Base-by-base conservation (phyloP, 2,329 filamentous ascomycete species). In the Cladobotryum mycophilum region DNA sequence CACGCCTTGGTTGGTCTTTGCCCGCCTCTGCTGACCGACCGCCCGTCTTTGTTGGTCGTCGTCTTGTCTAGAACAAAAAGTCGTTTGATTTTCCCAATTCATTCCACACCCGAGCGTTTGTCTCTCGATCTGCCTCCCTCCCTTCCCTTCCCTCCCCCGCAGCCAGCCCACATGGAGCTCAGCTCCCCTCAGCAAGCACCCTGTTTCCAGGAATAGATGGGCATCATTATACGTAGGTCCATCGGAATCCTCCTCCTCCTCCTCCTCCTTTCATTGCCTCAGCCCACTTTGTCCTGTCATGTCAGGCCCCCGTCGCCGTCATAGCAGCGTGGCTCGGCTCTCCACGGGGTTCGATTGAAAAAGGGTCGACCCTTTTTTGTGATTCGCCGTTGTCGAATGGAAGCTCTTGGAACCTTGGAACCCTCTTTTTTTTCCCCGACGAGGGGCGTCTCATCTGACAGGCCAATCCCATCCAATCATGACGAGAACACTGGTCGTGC, bases 371-470 rank as follows among this genome's bases (percentile, higher is more conserved):
- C 49, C 44, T 45, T 41, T 40, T 46, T 35, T 42, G 47, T 49
- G 43, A 52, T 49, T 52, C 52, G 52, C 17, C 48, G 37, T 12
- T n/a, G 45, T 43, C 44, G 45, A 51, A 53, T 49, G 40, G 51
- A 51, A 51, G 36, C 42, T 46, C 44, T 51, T 55, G 50, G 47
- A 53, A 52, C 45, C n/a, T 25, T n/a, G n/a, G n/a, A n/a, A n/a
- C n/a, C n/a, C n/a, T n/a, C n/a, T n/a, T 35, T 42, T 30, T 47
- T 14, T 40, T 40, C 20, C 30, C 43, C 14, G 35, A 40, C 9
- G 12, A 12, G 13, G 30, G 41, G 22, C n/a, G 44, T 47, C 48
- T 44, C 51, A 51, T 53, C 51, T 51, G 51, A 55, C 51, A 46
- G 53, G 41, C 48, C 45, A n/a, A 38, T 34, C 36, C 25, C 35